A percentile compares a stretch with the other conserved stretches of the same genome.
Conservation (phyloP, 2,329 filamentous ascomycete species). For the Microsporum canis region DNA sequence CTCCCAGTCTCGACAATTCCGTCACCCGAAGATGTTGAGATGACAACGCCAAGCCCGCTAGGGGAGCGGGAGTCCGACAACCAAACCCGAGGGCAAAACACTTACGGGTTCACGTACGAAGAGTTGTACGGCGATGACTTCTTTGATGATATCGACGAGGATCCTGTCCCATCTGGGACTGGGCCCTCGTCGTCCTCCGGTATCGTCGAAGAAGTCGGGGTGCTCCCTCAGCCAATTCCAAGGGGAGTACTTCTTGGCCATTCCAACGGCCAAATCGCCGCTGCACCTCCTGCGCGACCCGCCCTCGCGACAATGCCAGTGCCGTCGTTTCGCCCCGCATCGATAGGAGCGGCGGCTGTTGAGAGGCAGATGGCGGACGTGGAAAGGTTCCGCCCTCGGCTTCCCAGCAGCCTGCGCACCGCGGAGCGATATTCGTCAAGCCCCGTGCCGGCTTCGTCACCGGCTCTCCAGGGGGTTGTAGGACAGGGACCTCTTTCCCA, state of each 20-base stretch:
- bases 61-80: background rate
- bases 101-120: slow-evolving; percentile 24
- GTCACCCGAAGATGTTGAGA: slow-evolving; percentile 3
- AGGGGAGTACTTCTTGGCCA: slow-evolving; percentile 1
- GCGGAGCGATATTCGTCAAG: slow-evolving; percentile 11
- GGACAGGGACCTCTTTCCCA: background rate
- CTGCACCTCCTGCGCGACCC: slow-evolving; percentile 5
- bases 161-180: background rate
- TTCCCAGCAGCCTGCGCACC: slow-evolving; percentile 25
- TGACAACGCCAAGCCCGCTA: slow-evolving; percentile 3
- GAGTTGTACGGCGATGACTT: slow-evolving; percentile 17
- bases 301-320: slow-evolving; percentile 13
- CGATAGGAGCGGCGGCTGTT: slow-evolving; percentile 22
- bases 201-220: background rate
- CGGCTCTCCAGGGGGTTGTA: background rate
- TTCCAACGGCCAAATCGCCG: slow-evolving; percentile 1
- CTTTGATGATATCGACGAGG: slow-evolving; percentile 11
- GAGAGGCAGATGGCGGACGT: slow-evolving; percentile 28
- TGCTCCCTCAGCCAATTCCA: slow-evolving; percentile 4
- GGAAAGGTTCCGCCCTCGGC: slow-evolving; percentile 35
- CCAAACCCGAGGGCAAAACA: slow-evolving; percentile 12
- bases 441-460: slow-evolving; percentile 4
- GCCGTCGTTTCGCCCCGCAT: slow-evolving; percentile 15
- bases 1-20: background rate
- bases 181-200: background rate